Percentiles rank a stretch among this genome's conserved stretches.
phyloP scores from a whole-genome alignment of 192 early-diverging fungal species.

The Backusella westeae region DNA sequence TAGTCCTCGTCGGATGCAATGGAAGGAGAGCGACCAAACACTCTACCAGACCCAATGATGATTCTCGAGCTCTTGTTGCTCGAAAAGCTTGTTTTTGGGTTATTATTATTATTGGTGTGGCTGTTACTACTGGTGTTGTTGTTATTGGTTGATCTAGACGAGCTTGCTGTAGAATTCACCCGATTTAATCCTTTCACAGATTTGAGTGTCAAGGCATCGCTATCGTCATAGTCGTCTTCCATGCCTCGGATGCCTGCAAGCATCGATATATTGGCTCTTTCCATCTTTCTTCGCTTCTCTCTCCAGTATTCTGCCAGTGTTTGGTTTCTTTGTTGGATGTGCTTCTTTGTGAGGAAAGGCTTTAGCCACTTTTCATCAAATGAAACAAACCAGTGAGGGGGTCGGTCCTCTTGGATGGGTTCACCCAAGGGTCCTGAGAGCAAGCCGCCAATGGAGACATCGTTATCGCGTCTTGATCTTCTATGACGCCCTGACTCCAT shows the following conservation, averaged over 20 bases:
- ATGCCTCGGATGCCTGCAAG: slow-evolving; percentile 21
- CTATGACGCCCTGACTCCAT: neutral
- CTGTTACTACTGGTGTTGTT: neutral
- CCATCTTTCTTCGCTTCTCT: slow-evolving; percentile 35
- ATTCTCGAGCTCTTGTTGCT: neutral
- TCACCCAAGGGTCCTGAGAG: slow-evolving; percentile 37
- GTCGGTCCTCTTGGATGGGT: slow-evolving; percentile 42
- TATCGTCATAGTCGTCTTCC: neutral
- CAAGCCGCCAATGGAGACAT: slow-evolving; percentile 34
- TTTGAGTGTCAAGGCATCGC: slow-evolving; percentile 21
- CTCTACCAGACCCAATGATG: slow-evolving; percentile 30
- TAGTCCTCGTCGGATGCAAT: slow-evolving; percentile 6
- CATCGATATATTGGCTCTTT: slow-evolving; percentile 26
- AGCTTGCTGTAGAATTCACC: neutral
- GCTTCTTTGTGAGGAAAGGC: slow-evolving; percentile 67
- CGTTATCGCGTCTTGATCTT: neutral
- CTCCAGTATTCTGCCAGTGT: slow-evolving; percentile 34
- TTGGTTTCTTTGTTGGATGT: slow-evolving; percentile 31
- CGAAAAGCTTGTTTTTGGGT: neutral
- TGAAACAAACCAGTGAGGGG: slow-evolving; percentile 79
- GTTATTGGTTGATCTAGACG: neutral
- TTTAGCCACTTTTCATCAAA: slow-evolving; percentile 82
- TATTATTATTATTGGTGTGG: neutral
- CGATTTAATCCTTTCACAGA: slow-evolving; percentile 10
- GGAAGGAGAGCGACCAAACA: slow-evolving; percentile 32